Evolutionary conservation across 805 yeast genomes (phyloP).

Genomic region (Candida andamanensis): DNA sequence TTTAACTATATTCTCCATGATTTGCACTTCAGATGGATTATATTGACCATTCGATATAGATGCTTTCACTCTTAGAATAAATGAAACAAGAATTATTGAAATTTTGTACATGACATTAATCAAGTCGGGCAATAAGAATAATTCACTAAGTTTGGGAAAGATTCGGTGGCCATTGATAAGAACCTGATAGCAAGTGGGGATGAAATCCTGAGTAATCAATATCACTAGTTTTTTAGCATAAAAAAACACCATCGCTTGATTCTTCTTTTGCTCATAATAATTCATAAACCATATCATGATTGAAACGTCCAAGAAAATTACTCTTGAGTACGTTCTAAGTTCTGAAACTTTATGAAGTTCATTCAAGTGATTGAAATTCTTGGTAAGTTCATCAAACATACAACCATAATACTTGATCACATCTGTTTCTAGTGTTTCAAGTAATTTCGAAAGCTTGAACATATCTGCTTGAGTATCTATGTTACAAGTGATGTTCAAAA

Average conservation of each 20-base stretch:
- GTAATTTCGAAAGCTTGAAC: not conserved
- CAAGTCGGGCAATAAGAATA: constrained; percentile 34
- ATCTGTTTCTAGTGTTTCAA: not conserved
- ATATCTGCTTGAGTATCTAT: not conserved
- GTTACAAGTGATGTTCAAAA: not conserved
- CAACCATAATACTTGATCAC: no score
- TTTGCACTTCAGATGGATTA: no score
- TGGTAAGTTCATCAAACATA: no score
- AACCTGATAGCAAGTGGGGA: constrained; percentile 27
- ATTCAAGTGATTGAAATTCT: no score
- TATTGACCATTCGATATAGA: no score
- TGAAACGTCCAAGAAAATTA: not conserved
- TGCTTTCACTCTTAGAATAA: no score
- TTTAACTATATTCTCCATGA: no score
- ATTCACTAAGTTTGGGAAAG: constrained; percentile 32
- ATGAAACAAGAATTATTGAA: no score
- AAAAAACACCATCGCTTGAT: constrained; percentile 24
- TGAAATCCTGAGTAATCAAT: constrained; percentile 23
- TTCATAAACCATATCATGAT: no score
- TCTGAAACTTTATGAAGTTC: constrained; percentile 2
- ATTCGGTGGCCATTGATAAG: constrained; percentile 23
- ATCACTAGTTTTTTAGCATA: constrained; percentile 28
- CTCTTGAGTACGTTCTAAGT: constrained; percentile 1
- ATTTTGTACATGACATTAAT: constrained; percentile 19
- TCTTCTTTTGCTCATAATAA: constrained; percentile 7